Base-by-base conservation (phyloP, 306 rosid species). In the Gynostemma pentaphyllum region DNA sequence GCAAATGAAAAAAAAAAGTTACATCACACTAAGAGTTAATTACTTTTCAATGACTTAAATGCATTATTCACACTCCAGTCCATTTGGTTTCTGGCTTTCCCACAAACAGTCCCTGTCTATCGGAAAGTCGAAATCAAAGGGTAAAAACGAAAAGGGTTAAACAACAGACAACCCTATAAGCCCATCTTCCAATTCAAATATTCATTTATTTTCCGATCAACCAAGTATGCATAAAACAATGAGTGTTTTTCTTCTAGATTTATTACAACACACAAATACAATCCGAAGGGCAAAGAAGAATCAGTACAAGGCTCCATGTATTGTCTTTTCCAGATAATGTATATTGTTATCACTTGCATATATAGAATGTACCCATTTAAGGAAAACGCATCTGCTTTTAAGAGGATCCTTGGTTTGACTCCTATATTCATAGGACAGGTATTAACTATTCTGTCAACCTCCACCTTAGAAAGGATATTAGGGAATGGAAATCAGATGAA, bases 31-130 rank as follows among this genome's bases (percentile, higher is more conserved):
- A 60, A 18, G 30, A 9, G 32, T 32, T 7, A 32, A 45, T 34
- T 68, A 89, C 96, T 94, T 86, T 86, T 92, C 74, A 80, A 82
- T 57, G 85, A 71, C 77, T 80, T 82, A 44, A 52, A 79, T 50
- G 88, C 76, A 68, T 66, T 86, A n/a, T 66, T 79, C 66, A 55
- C 80, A 55, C 70, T 54, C 95, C 97, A 94, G 45, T 86, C 97
- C 97, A 92, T 88, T 78, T 62, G 73, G 71, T 76, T 72, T 54
- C 54, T 62, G 21, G 61, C 63, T 65, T 68, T 71, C 34, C 76
- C 79, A 73, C 78, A 78, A 34, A 57, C 72, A 2, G 70, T 64
- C 67, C 74, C 78, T 61, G 68, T 78, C 85, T 77, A 81, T 48
- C 69, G n/a, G 42, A 34, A 61, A 56, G 55, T 23, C 12, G 22